These are phyloP conservation scores for Aureobasidium sp. DNA, from an alignment of 2,329 filamentous ascomycete genomes.

Conservation along the genomic window DNA sequence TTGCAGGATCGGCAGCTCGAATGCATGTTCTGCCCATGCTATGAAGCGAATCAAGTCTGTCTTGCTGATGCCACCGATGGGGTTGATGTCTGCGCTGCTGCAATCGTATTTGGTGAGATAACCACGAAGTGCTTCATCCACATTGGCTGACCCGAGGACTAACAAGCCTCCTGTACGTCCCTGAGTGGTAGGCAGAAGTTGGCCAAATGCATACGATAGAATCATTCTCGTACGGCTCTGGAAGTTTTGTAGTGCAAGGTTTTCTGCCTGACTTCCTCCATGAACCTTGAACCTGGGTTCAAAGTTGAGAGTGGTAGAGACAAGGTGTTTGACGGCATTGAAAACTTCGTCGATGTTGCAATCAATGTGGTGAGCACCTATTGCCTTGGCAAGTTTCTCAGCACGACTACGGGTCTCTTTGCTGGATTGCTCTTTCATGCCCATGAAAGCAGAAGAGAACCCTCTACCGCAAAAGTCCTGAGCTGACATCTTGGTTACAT, in stretches of 20 bases:
- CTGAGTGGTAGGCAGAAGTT: conserved; percentile 52
- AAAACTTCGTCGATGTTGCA: conserved; percentile 64
- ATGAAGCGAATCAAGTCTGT: conserved; percentile 65
- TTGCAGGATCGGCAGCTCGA: conserved; percentile 54
- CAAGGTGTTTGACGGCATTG: conserved; percentile 49
- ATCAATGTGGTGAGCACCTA: conserved; percentile 65
- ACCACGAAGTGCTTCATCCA: conserved; percentile 48
- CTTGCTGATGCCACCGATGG: conserved; percentile 56
- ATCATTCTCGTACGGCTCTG: conserved; percentile 61
- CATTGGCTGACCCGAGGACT: conserved; percentile 60
- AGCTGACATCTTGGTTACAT: conserved; percentile 41
- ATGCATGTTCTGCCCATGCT: conserved; percentile 50
- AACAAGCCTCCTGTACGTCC: conserved; percentile 51
- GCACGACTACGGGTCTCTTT: conserved; percentile 60
- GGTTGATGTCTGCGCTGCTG: conserved; percentile 47
- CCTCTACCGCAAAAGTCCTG: conserved; percentile 52
- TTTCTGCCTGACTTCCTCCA: conserved; percentile 51
- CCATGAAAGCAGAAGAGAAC: conserved; percentile 62
- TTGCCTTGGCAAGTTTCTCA: conserved; percentile 48
- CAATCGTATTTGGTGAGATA: conserved; percentile 69
- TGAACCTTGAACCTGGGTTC: conserved; percentile 54
- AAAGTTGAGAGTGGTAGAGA: conserved; percentile 51
- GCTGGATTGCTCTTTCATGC: conserved; percentile 56
- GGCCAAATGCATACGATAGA: conserved; percentile 54
- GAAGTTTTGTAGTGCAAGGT: conserved; percentile 59